Percentiles rank a stretch among this genome's conserved stretches.
Conservation (phyloP, 2,329 filamentous ascomycete genomes). For the Neopestalotiopsis clavispora region DNA sequence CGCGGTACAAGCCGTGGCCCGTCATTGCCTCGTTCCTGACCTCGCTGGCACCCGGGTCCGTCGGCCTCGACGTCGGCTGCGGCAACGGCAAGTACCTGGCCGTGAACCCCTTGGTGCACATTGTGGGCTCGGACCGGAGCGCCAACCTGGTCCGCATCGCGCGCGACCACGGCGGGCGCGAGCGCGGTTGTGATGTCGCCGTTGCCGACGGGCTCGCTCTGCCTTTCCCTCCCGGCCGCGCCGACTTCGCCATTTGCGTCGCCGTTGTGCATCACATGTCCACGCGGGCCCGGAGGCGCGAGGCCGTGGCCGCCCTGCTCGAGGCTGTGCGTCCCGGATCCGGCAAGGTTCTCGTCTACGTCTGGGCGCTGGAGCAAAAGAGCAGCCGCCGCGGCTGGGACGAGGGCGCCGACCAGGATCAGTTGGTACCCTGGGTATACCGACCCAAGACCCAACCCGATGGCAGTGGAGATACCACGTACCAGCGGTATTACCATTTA, state of each 20-base stretch:
- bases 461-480: conserved; percentile 56
- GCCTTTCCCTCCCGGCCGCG: conserved; percentile 67
- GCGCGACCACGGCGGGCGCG: conserved; percentile 33
- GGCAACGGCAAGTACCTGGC: conserved; percentile 95
- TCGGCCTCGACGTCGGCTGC: conserved; percentile 92
- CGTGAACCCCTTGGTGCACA: conserved; percentile 78
- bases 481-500: conserved; percentile 92
- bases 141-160: conserved; percentile 59
- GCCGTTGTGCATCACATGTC: conserved; percentile 95
- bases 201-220: conserved; percentile 85
- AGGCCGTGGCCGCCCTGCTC: conserved; percentile 75
- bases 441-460: conserved; percentile 36
- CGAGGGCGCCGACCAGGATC: conserved; percentile 81
- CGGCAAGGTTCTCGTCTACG: conserved; percentile 81
- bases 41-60: conserved; percentile 66
- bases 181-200: conserved; percentile 65
- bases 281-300: conserved; percentile 72
- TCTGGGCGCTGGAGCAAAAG: conserved; percentile 95
- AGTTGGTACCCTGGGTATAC: conserved; percentile 95
- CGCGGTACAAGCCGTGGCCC: conserved; percentile 87
- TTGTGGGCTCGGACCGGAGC: conserved; percentile 85
- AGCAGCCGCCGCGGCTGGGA: conserved; percentile 88
- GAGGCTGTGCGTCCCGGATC: conserved; percentile 64
- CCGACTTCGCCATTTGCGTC: conserved; percentile 90
- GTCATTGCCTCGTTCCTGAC: conserved; percentile 81